Base-by-base conservation (phyloP, 2,329 filamentous ascomycete species). In the Penicillium sp. region DNA sequence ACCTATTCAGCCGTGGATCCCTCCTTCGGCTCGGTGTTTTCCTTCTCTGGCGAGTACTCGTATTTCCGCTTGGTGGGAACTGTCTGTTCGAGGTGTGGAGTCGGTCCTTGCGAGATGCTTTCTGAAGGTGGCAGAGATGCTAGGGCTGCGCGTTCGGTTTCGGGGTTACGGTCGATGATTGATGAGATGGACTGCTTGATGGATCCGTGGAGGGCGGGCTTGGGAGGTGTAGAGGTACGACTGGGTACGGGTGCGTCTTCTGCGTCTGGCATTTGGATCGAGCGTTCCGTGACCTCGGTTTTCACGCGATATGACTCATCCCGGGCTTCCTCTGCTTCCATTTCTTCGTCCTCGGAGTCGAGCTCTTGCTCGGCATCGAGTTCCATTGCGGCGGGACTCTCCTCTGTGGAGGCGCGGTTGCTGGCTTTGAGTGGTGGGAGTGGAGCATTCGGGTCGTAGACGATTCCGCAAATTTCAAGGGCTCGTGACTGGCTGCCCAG, bases 181-280 rank as follows among this genome's bases (percentile, higher is more conserved):
- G 68, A 70, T 2, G 67, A 69, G 38, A 72, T 72, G 20, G 68
- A 66, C 35, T 70, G 68, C 54, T 71, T 71, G 24, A 59, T 66
- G 9, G 66, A 68, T 46, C 63, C 58, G 42, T 65, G 64, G n/a
- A 50, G 6, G 45, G 37, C 20, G 46, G 57, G 39, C 57, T 61
- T 44, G 32, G 59, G 24, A 33, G 50, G 37, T 41, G 52, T 49
- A 55, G 50, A 33, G 38, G 50, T 31, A 44, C 53, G 42, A 15
- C 42, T 37, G 38, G 61, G 18, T 13, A 18, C 33, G 2, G 55
- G 46, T 3, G 51, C 50, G 2, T 49, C 49, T 15, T 57, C 50
- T 2, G 42, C 44, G 1, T 60, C 54, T 1, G 56, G 53, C 20
- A 67, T 50, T 1, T 55, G 53, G 25, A 67, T 50, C 4, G 57